phyloP scores from a whole-genome alignment of 139 green algal genomes.

The Chlamydomonas incerta region DNA sequence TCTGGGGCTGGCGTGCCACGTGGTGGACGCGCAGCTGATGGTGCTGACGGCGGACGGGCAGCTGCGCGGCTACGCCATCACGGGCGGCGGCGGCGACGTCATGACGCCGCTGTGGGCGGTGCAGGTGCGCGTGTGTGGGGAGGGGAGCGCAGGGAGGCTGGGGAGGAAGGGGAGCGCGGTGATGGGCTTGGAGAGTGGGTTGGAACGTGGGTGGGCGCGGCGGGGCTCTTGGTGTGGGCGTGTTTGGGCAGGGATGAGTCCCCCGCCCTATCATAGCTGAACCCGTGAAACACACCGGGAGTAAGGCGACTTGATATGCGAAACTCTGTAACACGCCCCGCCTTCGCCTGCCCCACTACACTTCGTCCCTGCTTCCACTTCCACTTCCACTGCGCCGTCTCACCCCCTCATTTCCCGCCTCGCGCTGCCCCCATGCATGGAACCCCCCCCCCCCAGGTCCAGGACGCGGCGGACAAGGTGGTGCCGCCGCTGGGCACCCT shows the following conservation, averaged over 20 bases:
- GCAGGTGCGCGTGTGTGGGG: slow-evolving; percentile 2
- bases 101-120: slow-evolving; percentile 45
- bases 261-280: too few species aligned
- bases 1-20: slow-evolving; percentile 47
- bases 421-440: too few species aligned
- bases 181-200: not conserved
- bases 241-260: too few species aligned
- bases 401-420: too few species aligned
- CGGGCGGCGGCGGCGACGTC: not conserved
- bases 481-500: not conserved
- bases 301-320: too few species aligned
- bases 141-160: not conserved
- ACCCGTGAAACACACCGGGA: too few species aligned
- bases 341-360: too few species aligned
- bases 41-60: slow-evolving; percentile 51
- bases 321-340: too few species aligned
- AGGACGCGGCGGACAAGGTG: slow-evolving; percentile 22
- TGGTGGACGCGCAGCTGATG: slow-evolving; percentile 48
- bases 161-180: too few species aligned
- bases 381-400: too few species aligned
- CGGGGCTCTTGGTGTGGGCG: too few species aligned
- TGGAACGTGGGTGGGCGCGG: not conserved
- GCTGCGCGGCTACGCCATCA: slow-evolving; percentile 53
- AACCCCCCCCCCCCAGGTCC: slow-evolving; percentile 1
- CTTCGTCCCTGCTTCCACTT: too few species aligned